A percentile compares a stretch with the other conserved stretches of the same genome.
These are phyloP conservation scores for Erodium trifolium DNA, from an alignment of 441 rosid genomes.

Conservation along the genomic window DNA sequence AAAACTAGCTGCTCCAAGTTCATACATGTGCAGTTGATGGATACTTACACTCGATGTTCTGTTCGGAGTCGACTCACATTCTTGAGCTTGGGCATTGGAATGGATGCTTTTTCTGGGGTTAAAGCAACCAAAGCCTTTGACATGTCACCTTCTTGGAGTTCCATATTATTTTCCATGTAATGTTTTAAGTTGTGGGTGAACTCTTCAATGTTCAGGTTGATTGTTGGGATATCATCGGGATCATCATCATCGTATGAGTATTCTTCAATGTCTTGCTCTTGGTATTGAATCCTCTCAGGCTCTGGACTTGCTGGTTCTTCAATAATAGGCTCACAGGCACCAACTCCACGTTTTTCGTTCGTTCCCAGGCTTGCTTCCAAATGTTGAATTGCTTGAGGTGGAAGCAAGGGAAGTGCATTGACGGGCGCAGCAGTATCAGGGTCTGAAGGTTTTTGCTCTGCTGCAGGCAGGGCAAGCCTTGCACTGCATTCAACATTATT, in stretches of 20 bases:
- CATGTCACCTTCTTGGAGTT: conserved; percentile 66
- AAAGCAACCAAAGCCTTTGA: conserved; percentile 28
- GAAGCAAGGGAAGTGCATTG: conserved; percentile 35
- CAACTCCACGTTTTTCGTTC: conserved; percentile 18
- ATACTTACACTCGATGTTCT: conserved; percentile 79
- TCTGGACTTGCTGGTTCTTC: conserved; percentile 83
- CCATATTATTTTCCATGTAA: conserved; percentile 62
- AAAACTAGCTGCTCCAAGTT: neutral
- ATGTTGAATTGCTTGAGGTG: conserved; percentile 30
- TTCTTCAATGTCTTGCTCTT: conserved; percentile 67
- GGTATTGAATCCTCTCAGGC: conserved; percentile 34
- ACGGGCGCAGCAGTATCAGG: conserved; percentile 30
- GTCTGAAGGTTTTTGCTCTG: conserved; percentile 44
- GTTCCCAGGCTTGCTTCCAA: conserved; percentile 13
- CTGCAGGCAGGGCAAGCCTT: conserved; percentile 88
- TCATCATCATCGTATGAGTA: conserved; percentile 27
- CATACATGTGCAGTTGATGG: neutral
- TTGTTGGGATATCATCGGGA: conserved; percentile 70
- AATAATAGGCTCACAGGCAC: conserved; percentile 52
- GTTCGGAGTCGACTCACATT: conserved; percentile 34
- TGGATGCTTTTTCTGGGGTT: conserved; percentile 51
- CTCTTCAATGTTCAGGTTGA: conserved; percentile 57
- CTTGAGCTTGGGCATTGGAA: conserved; percentile 79
- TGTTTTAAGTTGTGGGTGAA: conserved; percentile 51
- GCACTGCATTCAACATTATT: conserved; percentile 49